Conservation (phyloP, 495 filamentous ascomycete genomes). For the Mytilinidion resinicola region DNA sequence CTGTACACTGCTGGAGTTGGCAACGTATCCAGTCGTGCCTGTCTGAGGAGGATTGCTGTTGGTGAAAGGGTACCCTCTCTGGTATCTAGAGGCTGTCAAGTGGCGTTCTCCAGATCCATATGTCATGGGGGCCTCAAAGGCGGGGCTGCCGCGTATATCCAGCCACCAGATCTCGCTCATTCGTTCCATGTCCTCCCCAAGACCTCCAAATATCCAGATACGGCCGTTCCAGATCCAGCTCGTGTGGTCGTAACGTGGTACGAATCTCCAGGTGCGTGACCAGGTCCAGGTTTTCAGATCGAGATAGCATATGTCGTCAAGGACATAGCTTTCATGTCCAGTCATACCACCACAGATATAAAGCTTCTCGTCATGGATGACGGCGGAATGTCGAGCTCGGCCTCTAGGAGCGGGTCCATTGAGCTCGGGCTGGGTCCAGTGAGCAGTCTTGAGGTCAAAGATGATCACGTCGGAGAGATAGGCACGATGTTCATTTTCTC, state of each 20-base stretch:
- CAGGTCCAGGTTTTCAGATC: conserved; percentile 97
- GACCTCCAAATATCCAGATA: conserved; percentile 95
- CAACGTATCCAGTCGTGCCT: conserved; percentile 67
- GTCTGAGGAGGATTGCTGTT: conserved; percentile 12
- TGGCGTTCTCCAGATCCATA: conserved; percentile 59
- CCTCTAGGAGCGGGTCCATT: conserved; percentile 78
- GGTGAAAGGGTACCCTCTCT: conserved; percentile 10
- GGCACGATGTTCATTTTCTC: conserved; percentile 93
- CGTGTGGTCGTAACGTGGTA: conserved; percentile 86
- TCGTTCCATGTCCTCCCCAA: conserved; percentile 92
- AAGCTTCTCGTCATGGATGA: conserved; percentile 91
- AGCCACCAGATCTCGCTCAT: conserved; percentile 94
- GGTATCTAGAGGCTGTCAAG: conserved; percentile 25
- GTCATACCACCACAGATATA: conserved; percentile 90
- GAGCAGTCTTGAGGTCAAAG: conserved; percentile 84
- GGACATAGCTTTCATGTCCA: conserved; percentile 76
- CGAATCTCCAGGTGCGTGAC: conserved; percentile 94
- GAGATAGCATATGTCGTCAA: conserved; percentile 92
- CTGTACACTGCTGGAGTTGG: conserved; percentile 83
- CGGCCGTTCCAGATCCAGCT: conserved; percentile 85
- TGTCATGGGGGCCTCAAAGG: conserved; percentile 67
- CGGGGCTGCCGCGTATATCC: conserved; percentile 82
- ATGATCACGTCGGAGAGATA: conserved; percentile 95
- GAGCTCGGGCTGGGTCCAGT: conserved; percentile 88
- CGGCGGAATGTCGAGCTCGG: conserved; percentile 84